Base-by-base conservation (phyloP, 2,329 filamentous ascomycete species). In the Aspergillus arachidicola region DNA sequence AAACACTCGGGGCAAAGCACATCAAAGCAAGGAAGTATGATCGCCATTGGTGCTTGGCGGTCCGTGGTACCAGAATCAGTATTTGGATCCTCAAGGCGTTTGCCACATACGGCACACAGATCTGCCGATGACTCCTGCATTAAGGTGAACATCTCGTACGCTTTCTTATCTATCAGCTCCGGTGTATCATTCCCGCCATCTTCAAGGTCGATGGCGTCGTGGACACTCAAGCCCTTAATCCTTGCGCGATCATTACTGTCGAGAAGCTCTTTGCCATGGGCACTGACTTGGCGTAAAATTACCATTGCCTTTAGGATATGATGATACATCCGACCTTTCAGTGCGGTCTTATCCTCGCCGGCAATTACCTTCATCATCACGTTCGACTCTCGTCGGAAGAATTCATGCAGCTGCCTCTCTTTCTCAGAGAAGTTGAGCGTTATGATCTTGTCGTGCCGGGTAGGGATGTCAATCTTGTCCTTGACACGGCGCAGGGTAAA, bases 231-330 rank as follows among this genome's bases (percentile, higher is more conserved):
- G 28, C 94, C 94, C 73, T 93, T 90, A 57, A 94, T 87, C 4
- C 91, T 84, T 68, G 90, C 88, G 53, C 96, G 81, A 71, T 98
- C 94, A 23, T 94, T 90, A 41, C 94, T 88, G 61, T 89, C 92
- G 3, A 99, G 84, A 9, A 99, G 85, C 64, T 98, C 94, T 67
- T 91, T 91, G n/a, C 95, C 95, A 75, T 97, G 94, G 1, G 94
- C 95, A 73, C 94, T 97, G 58, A 98, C 91, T 46, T 96, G 85
- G 11, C 95, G 91, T 21, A 99, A 86, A 34, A 94, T 90, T 68
- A 96, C 85, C 72, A 99, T 97, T 5, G 93, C 92, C 68, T 95
- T 94, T 64, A 99, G 80, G 54, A 99, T 95, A 70, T 97, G 92
- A 54, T 95, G 94, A 73, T 97, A 97, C n/a, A 91, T 91, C 69